A percentile compares a stretch with the other conserved stretches of the same genome.
These are phyloP conservation scores for Trametes coccinea DNA, from an alignment of 768 basidiomycete genomes.

Conservation along the genomic window DNA sequence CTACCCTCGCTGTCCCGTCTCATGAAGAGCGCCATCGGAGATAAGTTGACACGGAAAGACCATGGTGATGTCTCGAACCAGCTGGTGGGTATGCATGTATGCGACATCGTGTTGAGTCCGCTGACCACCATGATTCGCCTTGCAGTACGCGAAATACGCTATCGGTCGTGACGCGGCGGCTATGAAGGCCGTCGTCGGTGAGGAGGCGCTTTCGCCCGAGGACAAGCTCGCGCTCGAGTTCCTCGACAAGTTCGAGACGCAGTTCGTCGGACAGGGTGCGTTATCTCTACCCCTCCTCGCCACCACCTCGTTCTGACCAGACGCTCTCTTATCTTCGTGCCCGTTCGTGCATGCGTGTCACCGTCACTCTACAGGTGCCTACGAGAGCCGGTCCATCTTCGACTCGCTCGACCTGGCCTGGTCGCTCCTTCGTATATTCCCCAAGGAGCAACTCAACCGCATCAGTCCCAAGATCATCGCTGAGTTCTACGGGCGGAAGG, in stretches of 20 bases:
- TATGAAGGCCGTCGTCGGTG: constrained; percentile 99
- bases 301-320: constrained; percentile 18
- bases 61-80: constrained; percentile 99
- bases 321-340: constrained; percentile 5
- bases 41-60: constrained; percentile 95
- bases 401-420: constrained; percentile 97
- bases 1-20: constrained; percentile 96
- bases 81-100: constrained; percentile 56
- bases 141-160: constrained; percentile 95
- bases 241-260: constrained; percentile 94
- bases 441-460: constrained; percentile 96
- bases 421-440: constrained; percentile 96
- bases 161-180: constrained; percentile 95
- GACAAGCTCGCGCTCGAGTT: constrained; percentile 98
- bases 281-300: constrained; percentile 11
- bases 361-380: constrained; percentile 59
- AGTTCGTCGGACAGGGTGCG: constrained; percentile 95
- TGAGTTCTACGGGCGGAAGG: constrained; percentile 91
- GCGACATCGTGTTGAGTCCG: not conserved
- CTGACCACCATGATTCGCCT: constrained; percentile 6
- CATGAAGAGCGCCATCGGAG: constrained; percentile 99
- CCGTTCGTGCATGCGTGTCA: not conserved
- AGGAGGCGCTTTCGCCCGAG: constrained; percentile 92
- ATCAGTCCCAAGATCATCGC: constrained; percentile 95
- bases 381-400: constrained; percentile 95